These are phyloP conservation scores for Podila clonocystis DNA, from an alignment of 192 early-diverging fungal genomes.

Conservation along the genomic window DNA sequence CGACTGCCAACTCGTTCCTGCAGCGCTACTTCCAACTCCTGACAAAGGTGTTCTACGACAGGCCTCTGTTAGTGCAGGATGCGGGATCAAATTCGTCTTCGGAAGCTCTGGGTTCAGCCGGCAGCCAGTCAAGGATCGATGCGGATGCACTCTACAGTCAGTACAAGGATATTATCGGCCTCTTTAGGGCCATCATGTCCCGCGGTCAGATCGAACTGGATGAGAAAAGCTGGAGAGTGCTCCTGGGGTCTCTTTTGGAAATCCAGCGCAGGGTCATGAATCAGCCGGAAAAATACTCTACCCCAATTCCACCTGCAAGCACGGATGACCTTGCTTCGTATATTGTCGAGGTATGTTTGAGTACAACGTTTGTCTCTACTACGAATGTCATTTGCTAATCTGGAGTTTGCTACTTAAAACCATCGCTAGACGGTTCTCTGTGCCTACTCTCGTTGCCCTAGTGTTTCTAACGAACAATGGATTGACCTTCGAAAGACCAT, in stretches of 20 bases:
- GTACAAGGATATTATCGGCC: conserved; percentile 75
- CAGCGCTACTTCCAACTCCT: conserved; percentile 76
- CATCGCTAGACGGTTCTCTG: conserved; percentile 66
- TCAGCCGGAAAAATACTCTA: conserved; percentile 46
- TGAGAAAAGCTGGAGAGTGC: conserved; percentile 60
- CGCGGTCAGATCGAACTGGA: conserved; percentile 64
- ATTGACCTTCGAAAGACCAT: conserved; percentile 58
- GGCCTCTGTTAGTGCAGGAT: conserved; percentile 21
- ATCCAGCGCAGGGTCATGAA: conserved; percentile 71
- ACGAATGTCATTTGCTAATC: background rate
- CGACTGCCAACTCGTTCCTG: conserved; percentile 67
- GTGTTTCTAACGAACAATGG: conserved; percentile 65
- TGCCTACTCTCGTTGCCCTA: conserved; percentile 72
- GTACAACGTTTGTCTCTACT: background rate
- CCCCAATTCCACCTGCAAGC: conserved; percentile 44
- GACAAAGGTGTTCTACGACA: conserved; percentile 68
- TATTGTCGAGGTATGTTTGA: conserved; percentile 66
- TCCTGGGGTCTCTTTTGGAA: conserved; percentile 67
- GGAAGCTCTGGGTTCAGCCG: conserved; percentile 29
- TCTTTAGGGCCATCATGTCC: conserved; percentile 70
- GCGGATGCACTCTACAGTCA: conserved; percentile 58
- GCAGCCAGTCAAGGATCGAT: conserved; percentile 54
- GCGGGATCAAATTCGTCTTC: conserved; percentile 49
- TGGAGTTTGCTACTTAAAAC: no score
- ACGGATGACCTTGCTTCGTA: conserved; percentile 72